These are phyloP conservation scores for Aspergillus avenaceus DNA, from an alignment of 495 filamentous ascomycete genomes.

Conservation along the genomic window DNA sequence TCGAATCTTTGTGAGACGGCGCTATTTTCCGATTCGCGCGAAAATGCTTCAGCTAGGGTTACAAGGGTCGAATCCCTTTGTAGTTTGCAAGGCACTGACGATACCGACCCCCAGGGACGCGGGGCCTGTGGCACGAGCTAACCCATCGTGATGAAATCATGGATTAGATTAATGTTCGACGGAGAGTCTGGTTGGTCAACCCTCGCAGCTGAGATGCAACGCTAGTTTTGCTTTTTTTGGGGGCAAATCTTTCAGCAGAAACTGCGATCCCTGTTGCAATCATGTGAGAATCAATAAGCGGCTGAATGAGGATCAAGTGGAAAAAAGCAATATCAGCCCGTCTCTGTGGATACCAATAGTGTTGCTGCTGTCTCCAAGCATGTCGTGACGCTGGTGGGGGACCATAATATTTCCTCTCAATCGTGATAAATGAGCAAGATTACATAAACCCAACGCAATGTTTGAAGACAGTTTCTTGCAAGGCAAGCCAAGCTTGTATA, in stretches of 20 bases:
- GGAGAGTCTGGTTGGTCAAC: not conserved
- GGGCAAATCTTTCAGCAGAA: not conserved
- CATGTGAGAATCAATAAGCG: not conserved
- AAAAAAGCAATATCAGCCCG: not conserved
- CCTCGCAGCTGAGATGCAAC: not conserved
- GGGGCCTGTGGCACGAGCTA: not conserved
- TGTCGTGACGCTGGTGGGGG: too few relatives aligned
- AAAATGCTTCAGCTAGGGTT: too few relatives aligned
- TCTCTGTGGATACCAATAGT: not conserved
- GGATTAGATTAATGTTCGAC: too few relatives aligned
- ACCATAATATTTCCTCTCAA: too few relatives aligned
- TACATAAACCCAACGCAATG: too few relatives aligned
- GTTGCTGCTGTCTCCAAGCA: not conserved
- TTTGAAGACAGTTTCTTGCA: too few relatives aligned
- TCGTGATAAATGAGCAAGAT: too few relatives aligned
- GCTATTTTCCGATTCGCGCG: too few relatives aligned
- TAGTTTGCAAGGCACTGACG: too few relatives aligned
- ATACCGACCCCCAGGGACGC: not conserved
- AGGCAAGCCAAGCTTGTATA: too few relatives aligned
- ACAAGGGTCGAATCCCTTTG: not conserved
- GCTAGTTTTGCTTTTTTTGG: not conserved
- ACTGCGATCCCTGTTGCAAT: not conserved
- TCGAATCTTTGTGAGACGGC: too few relatives aligned
- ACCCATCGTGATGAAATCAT: not conserved
- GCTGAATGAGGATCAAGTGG: not conserved